Evolutionary conservation across 495 filamentous ascomycete species (phyloP), one percentile per base, ranked within the genome.

Genomic region (Penicillium chermesinum): DNA sequence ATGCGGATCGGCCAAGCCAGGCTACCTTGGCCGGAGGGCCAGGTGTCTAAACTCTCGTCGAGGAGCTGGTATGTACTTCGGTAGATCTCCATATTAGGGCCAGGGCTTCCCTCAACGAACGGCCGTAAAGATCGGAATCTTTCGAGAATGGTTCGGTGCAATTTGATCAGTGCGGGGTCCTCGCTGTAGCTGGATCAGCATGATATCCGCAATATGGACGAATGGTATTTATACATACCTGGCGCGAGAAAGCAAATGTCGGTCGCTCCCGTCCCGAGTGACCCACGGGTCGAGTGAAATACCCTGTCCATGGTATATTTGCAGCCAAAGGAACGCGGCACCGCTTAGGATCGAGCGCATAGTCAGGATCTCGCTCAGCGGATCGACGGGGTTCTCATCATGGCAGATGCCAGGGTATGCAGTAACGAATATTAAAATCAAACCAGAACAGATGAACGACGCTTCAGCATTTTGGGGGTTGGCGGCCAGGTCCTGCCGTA

Each of bases 341-440:
- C 50, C 50, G 18, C 50, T 37, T 9, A 53, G 14, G 21, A 53
- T 48, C 8, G 50, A 53, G 3, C 50, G 39, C 16, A 53, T 42
- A 3, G 45, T 53, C 44, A 48, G 16, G 2, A 53, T 53, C 44
- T 48, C 50, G 22, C 15, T 17, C 13, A 53, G 15, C 9, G 50
- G 50, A 30, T 53, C 45, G 3, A 44, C 39, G 2, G 50, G 44
- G 12, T 41, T 38, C 19, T 41, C 50, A 44, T 53, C 50, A 4
- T 38, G 34, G 13, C 38, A 42, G 15, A 52, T 35, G 12, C 44
- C 44, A 3, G 50, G 44, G 27, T 46, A 52, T 32, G 50, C 50
- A 12, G 50, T 47, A 4, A 52, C 50, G 13, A 46, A 22, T n/a
- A 52, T 43, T 2, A 52, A 20, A n/a, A 46, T 52, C 13, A 47